Percentiles rank a stretch among this genome's conserved stretches.
Conservation (phyloP, 2,329 filamentous ascomycete species). For the Botrytis elliptica region DNA sequence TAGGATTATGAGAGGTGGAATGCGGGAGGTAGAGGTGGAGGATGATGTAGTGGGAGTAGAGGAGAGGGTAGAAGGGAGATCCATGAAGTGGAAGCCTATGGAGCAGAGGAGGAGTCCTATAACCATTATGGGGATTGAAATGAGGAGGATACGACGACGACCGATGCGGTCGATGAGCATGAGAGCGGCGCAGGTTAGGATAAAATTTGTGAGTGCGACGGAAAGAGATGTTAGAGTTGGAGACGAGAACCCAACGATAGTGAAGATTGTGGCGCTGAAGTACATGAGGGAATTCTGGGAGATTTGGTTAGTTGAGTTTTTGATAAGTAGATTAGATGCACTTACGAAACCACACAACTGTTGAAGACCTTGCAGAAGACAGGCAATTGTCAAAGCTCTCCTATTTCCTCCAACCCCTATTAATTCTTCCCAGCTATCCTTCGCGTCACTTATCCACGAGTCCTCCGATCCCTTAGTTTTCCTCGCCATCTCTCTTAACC, state of each 20-base stretch:
- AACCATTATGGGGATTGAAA: conserved; percentile 82
- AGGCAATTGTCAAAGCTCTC: conserved; percentile 79
- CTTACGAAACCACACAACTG: conserved; percentile 81
- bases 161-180: conserved; percentile 77
- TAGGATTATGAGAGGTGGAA: conserved; percentile 60
- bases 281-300: conserved; percentile 86
- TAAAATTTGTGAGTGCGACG: conserved; percentile 79
- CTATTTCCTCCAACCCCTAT: conserved; percentile 61
- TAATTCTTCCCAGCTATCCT: conserved; percentile 52
- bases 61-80: conserved; percentile 30
- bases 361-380: conserved; percentile 81
- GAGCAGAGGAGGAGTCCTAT: conserved; percentile 69
- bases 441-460: conserved; percentile 32
- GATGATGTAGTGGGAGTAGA: conserved; percentile 6
- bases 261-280: conserved; percentile 80
- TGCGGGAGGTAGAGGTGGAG: conserved; percentile 30
- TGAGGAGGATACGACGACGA: conserved; percentile 74
- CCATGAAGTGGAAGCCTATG: conserved; percentile 66
- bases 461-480: conserved; percentile 26
- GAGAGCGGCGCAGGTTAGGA: conserved; percentile 74
- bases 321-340: conserved; percentile 26
- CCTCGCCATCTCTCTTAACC: conserved; percentile 30
- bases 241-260: conserved; percentile 71
- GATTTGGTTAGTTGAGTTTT: conserved; percentile 16
- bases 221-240: conserved; percentile 78